Base-by-base conservation (phyloP, 495 filamentous ascomycete species). In the Margaritispora aquatica region DNA sequence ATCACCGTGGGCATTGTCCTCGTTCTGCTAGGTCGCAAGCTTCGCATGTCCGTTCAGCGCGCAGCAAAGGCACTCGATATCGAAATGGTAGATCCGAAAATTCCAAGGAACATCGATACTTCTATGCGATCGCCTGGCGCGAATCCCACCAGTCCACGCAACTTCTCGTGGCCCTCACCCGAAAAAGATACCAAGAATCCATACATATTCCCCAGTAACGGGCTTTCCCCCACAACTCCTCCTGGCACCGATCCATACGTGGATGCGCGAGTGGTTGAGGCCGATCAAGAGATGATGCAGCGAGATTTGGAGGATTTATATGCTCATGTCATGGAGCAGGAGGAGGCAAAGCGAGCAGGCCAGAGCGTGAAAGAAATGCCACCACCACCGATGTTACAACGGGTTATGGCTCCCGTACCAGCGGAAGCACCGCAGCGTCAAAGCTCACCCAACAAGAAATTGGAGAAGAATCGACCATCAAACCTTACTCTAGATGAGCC, bases 231-330 rank as follows among this genome's bases (percentile, higher is more conserved):
- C 4, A 57, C 36, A 13, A 76, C 75, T 5, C 63, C 56, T 11
- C 19, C 50, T 0, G 44, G 26, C 22, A 47, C 29, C 9, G 56
- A 20, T 34, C 60, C 53, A 68, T 68, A 22, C 70, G 74, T 96
- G 55, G 92, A 97, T 70, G 82, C 85, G 54, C 80, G 80, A 46
- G 81, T 95, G 26, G 80, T 96, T 26, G 80, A 85, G 34, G 76
- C 78, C 58, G 89, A 96, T 73, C 82, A 80, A 61, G 81, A 78
- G 61, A 80, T 84, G 70, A 83, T 86, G 67, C 85, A 92, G 68
- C 77, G 82, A 59, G 86, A 96, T 68, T 84, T 97, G 74, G 90
- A 94, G 68, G 85, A 89, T 70, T 83, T 97, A 65, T 97, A 97
- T 69, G 89, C 84, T 51, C 87, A 91, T 47, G 92, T 96, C 60